Conservation (phyloP, 164 flowering plant species). For the Vitis riparia region DNA sequence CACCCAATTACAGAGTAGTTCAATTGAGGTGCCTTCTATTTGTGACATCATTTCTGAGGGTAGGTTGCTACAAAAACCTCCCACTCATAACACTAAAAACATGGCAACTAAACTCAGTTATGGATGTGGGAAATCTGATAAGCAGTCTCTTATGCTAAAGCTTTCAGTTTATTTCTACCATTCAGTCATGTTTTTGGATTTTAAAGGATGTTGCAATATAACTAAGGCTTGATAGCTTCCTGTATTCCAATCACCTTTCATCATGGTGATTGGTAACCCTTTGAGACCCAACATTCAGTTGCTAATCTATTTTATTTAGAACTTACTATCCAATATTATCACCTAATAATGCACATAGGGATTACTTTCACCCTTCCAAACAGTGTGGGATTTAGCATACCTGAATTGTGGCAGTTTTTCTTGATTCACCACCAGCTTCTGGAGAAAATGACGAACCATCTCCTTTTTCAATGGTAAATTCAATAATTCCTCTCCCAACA, state of each 20-base stretch:
- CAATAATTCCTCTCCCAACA: slow-evolving; percentile 80
- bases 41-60: neutral
- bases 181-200: too few species aligned
- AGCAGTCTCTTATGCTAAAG: neutral
- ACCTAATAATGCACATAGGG: too few species aligned
- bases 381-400: slow-evolving; percentile 26
- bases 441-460: slow-evolving; percentile 84
- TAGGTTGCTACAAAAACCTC: neutral
- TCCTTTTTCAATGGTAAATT: slow-evolving; percentile 75
- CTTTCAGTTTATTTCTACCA: too few species aligned
- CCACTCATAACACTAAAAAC: neutral
- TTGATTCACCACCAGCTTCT: slow-evolving; percentile 71
- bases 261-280: too few species aligned
- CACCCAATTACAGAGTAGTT: neutral
- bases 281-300: too few species aligned
- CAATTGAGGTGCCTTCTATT: neutral
- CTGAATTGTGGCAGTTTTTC: slow-evolving; percentile 71
- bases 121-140: neutral
- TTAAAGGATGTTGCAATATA: neutral
- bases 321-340: too few species aligned
- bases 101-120: neutral
- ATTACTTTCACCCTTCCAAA: neutral
- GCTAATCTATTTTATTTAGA: too few species aligned
- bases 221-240: neutral
- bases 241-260: neutral